Conservation (phyloP, 177 flowering plant genomes). For the Telopea speciosissima region DNA sequence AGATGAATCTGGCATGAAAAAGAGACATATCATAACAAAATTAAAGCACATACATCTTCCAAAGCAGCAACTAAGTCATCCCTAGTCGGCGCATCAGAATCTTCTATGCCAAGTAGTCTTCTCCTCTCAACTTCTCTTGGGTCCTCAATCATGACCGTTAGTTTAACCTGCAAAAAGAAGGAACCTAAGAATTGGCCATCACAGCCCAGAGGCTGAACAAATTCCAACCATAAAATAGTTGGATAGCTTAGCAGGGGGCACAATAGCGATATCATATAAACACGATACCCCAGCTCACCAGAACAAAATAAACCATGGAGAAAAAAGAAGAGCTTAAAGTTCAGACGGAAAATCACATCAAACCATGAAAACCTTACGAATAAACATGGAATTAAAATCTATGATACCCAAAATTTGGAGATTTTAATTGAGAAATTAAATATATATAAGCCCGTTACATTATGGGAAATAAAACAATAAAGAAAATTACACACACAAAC, state of each 20-base stretch:
- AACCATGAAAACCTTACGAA: no score
- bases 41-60: conserved; percentile 50
- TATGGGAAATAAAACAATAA: no score
- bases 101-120: conserved; percentile 80
- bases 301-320: background rate
- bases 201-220: background rate
- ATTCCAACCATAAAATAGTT: background rate
- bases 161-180: conserved; percentile 48
- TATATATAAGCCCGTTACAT: no score
- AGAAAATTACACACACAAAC: no score
- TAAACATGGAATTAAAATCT: no score
- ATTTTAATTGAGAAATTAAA: no score
- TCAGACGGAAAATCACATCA: no score
- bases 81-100: conserved; percentile 63
- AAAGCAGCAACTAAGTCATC: conserved; percentile 76
- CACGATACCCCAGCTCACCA: no score
- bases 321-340: background rate
- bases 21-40: background rate
- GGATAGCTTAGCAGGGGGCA: background rate
- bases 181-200: background rate
- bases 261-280: background rate
- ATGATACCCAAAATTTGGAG: background rate
- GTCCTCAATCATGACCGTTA: conserved; percentile 82
- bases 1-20: background rate
- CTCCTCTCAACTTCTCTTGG: conserved; percentile 83